Conservation (phyloP, 2,329 filamentous ascomycete species). For the Sclerotinia borealis region DNA sequence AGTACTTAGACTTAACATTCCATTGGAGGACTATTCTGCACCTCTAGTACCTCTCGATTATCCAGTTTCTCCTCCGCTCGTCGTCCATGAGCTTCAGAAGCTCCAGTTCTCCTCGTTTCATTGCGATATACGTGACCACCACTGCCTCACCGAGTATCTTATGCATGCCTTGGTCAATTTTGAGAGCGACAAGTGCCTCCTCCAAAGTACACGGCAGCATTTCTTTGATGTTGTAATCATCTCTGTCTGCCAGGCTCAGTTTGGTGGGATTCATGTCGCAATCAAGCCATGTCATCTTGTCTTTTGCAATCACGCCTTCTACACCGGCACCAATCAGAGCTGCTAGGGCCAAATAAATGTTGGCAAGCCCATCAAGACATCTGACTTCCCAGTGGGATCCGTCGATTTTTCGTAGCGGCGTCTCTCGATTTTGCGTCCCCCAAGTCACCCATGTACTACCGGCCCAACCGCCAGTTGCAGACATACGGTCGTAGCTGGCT, state of each 20-base stretch:
- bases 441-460: slow-evolving; percentile 14
- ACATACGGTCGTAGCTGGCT: slow-evolving; percentile 1
- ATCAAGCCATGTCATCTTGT: slow-evolving; percentile 45
- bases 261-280: slow-evolving; percentile 48
- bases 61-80: slow-evolving; percentile 47
- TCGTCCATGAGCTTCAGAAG: slow-evolving; percentile 45
- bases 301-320: slow-evolving; percentile 26
- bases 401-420: neutral
- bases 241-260: slow-evolving; percentile 42
- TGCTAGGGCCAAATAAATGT: slow-evolving; percentile 1
- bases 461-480: neutral
- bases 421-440: slow-evolving; percentile 3
- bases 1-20: neutral
- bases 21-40: neutral
- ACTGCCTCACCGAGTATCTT: slow-evolving; percentile 43
- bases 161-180: slow-evolving; percentile 41
- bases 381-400: slow-evolving; percentile 12
- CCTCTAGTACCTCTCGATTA: slow-evolving; percentile 58
- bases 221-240: slow-evolving; percentile 45
- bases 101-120: slow-evolving; percentile 54
- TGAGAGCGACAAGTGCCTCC: slow-evolving; percentile 49
- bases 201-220: slow-evolving; percentile 49
- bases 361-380: slow-evolving; percentile 16
- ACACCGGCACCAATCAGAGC: slow-evolving; percentile 7
- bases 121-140: slow-evolving; percentile 48